Evolutionary conservation across 2,329 filamentous ascomycete species (phyloP).

Genomic region (Dactylellina drechsleri): DNA sequence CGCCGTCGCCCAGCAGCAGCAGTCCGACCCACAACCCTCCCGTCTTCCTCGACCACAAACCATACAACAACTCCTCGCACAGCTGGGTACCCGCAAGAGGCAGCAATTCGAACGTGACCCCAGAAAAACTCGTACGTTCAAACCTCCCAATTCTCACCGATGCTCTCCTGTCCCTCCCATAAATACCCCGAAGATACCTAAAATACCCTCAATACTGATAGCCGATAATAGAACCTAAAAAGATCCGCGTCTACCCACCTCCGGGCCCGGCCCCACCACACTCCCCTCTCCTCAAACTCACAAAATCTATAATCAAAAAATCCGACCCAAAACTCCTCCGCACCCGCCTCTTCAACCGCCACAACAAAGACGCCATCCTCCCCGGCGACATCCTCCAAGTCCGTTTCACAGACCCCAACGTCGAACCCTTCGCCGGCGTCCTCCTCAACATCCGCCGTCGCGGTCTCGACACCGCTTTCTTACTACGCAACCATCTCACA

Average conservation of each 20-base stretch:
- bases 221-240: conserved; percentile 61
- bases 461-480: conserved; percentile 87
- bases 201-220: no score
- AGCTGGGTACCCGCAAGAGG: conserved; percentile 30
- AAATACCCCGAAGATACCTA: no score
- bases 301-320: conserved; percentile 73
- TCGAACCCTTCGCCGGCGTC: conserved; percentile 89
- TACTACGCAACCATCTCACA: conserved; percentile 86
- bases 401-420: conserved; percentile 74
- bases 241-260: conserved; percentile 65
- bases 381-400: conserved; percentile 92
- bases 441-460: conserved; percentile 85
- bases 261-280: conserved; percentile 69
- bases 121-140: conserved; percentile 22
- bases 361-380: conserved; percentile 80
- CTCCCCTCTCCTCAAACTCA: conserved; percentile 75
- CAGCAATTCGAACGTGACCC: neutral
- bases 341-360: conserved; percentile 79
- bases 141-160: no score
- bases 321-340: conserved; percentile 89
- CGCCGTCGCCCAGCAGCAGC: neutral
- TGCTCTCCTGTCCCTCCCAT: no score
- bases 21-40: neutral
- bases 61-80: conserved; percentile 36
- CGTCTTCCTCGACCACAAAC: conserved; percentile 10